Percentiles rank a stretch among this genome's conserved stretches.
Conservation (phyloP, 306 rosid genomes). For the Sesbania bispinosa region DNA sequence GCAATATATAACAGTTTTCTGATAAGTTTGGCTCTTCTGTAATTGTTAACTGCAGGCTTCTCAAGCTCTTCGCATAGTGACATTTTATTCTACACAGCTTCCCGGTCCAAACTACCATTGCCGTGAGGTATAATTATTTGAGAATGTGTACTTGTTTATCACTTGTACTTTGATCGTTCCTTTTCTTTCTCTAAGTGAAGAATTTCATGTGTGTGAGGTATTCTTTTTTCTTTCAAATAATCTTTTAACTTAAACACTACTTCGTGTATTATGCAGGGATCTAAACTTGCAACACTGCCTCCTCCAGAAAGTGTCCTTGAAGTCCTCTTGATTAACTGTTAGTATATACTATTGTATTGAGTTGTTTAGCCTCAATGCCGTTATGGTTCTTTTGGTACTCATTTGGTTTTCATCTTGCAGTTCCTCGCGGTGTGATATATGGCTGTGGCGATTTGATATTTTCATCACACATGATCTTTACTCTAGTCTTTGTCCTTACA, state of each 20-base stretch:
- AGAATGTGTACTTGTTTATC: neutral
- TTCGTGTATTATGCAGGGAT: conserved; percentile 55
- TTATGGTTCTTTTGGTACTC: conserved; percentile 12
- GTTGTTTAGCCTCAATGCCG: conserved; percentile 10
- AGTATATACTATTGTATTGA: conserved; percentile 14
- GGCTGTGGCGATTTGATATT: conserved; percentile 99
- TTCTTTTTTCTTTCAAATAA: neutral
- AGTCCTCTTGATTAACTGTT: conserved; percentile 81
- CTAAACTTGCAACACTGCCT: conserved; percentile 82
- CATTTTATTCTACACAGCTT: conserved; percentile 98
- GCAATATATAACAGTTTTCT: neutral
- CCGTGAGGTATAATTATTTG: conserved; percentile 67
- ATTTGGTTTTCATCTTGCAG: conserved; percentile 50
- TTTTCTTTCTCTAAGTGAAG: neutral
- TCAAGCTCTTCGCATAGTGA: conserved; percentile 79
- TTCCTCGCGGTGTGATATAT: conserved; percentile 77
- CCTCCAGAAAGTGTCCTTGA: conserved; percentile 64
- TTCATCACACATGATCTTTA: conserved; percentile 98
- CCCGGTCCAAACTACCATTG: conserved; percentile 99
- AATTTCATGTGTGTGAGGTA: neutral
- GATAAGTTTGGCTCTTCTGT: conserved; percentile 5
- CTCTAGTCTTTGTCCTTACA: conserved; percentile 73
- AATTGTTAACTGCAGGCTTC: conserved; percentile 55
- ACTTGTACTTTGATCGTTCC: neutral
- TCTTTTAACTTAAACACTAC: neutral